Conservation (phyloP, 179 eudicot species). For the Beta lomatogona region DNA sequence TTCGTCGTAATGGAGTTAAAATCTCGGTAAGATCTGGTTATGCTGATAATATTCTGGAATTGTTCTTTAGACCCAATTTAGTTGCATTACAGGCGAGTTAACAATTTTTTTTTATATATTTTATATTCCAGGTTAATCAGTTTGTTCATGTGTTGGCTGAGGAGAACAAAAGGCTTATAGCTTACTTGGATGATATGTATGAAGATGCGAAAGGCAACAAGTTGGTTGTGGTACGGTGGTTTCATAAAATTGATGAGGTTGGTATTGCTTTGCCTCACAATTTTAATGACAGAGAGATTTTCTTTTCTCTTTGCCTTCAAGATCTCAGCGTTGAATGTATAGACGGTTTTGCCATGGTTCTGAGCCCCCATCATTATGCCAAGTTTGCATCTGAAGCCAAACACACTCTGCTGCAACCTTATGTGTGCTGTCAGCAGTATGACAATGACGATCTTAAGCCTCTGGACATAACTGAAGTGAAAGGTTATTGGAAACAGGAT, state of each 20-base stretch:
- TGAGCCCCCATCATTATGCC: conserved; percentile 68
- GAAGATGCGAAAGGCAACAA: conserved; percentile 78
- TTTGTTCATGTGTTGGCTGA: conserved; percentile 87
- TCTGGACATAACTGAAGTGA: conserved; percentile 62
- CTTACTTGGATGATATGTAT: conserved; percentile 81
- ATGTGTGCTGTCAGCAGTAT: conserved; percentile 61
- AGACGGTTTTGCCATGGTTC: conserved; percentile 79
- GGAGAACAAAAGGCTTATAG: conserved; percentile 70
- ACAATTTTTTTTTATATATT: background rate
- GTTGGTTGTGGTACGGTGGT: conserved; percentile 96
- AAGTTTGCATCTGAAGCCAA: conserved; percentile 45
- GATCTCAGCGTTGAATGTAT: conserved; percentile 86
- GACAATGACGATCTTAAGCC: conserved; percentile 72
- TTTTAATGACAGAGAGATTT: conserved; percentile 85
- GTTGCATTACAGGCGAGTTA: background rate
- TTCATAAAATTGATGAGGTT: conserved; percentile 97
- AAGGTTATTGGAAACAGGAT: conserved; percentile 81
- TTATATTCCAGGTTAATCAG: conserved; percentile 53
- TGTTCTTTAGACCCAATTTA: background rate
- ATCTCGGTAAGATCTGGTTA: conserved; percentile 48
- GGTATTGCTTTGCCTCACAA: conserved; percentile 72
- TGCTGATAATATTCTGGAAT: background rate
- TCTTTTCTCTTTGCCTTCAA: conserved; percentile 95
- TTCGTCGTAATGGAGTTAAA: conserved; percentile 60
- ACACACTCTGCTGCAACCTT: conserved; percentile 47